A percentile compares a stretch with the other conserved stretches of the same genome.
phyloP scores from a whole-genome alignment of 352 stramenopile species.

The Phytophthora colocasiae region DNA sequence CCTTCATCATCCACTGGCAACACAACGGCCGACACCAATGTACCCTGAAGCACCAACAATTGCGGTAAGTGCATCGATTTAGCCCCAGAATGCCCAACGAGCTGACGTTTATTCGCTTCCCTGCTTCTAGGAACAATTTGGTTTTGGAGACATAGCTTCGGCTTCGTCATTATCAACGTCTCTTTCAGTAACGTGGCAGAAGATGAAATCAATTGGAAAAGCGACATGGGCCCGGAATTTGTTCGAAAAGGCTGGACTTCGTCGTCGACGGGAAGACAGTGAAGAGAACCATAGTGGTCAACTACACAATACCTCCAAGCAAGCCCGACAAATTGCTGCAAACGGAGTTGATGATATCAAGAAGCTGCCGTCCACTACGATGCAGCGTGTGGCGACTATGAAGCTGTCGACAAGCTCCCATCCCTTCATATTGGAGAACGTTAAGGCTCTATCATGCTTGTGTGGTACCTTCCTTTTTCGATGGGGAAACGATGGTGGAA shows the following conservation, averaged over 20 bases:
- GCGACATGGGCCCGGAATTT: constrained; percentile 61
- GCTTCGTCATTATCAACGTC: constrained; percentile 52
- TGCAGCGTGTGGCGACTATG: constrained; percentile 19
- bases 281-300: constrained; percentile 10
- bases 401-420: constrained; percentile 29
- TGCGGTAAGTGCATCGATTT: constrained; percentile 33
- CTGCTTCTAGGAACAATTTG: constrained; percentile 68
- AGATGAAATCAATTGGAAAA: constrained; percentile 61
- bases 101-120: not conserved
- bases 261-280: constrained; percentile 29
- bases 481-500: constrained; percentile 56
- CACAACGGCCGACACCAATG: constrained; percentile 53
- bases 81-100: not conserved
- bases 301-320: constrained; percentile 47
- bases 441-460: constrained; percentile 52
- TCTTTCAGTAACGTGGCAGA: constrained; percentile 64
- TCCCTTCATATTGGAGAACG: constrained; percentile 53
- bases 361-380: not conserved
- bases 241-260: constrained; percentile 62
- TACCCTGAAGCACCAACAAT: constrained; percentile 55
- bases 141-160: constrained; percentile 77
- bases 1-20: constrained; percentile 49
- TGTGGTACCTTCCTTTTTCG: constrained; percentile 66
- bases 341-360: constrained; percentile 18
- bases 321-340: constrained; percentile 47